These are phyloP conservation scores for Solanum neorickii DNA, from an alignment of 257 asterid species.

Conservation along the genomic window DNA sequence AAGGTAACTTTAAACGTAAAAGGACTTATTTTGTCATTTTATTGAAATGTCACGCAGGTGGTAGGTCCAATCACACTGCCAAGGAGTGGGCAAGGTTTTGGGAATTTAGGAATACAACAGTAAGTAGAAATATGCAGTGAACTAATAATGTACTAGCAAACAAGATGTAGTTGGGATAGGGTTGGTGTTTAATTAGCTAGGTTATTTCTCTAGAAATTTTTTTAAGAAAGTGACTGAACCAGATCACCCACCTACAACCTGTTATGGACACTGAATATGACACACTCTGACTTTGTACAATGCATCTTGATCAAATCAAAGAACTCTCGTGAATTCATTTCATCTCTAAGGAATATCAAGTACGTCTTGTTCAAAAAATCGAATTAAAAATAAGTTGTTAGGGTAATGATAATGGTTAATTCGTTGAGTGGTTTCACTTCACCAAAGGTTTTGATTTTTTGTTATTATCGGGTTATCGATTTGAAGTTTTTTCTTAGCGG, in stretches of 20 bases:
- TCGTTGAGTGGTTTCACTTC: background rate
- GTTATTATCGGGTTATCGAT: too few species aligned
- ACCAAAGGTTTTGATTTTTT: too few species aligned
- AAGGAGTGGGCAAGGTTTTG: background rate
- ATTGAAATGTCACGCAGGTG: background rate
- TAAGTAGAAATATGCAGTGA: background rate
- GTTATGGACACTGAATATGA: background rate
- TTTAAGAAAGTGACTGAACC: background rate
- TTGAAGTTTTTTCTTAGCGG: background rate
- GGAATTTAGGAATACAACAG: background rate
- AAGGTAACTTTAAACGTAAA: background rate
- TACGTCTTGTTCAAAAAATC: too few species aligned
- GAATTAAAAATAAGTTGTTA: too few species aligned
- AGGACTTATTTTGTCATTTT: background rate
- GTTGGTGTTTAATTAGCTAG: background rate
- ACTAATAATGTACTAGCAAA: background rate
- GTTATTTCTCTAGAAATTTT: constrained; percentile 8
- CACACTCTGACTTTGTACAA: background rate
- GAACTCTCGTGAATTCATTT: background rate
- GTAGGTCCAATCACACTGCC: background rate
- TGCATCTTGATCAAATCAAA: background rate
- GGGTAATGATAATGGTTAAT: background rate
- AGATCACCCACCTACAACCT: background rate
- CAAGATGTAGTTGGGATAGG: background rate
- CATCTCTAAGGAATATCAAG: background rate